Conservation (phyloP, 2,329 filamentous ascomycete genomes). For the Colletotrichum sansevieriae region DNA sequence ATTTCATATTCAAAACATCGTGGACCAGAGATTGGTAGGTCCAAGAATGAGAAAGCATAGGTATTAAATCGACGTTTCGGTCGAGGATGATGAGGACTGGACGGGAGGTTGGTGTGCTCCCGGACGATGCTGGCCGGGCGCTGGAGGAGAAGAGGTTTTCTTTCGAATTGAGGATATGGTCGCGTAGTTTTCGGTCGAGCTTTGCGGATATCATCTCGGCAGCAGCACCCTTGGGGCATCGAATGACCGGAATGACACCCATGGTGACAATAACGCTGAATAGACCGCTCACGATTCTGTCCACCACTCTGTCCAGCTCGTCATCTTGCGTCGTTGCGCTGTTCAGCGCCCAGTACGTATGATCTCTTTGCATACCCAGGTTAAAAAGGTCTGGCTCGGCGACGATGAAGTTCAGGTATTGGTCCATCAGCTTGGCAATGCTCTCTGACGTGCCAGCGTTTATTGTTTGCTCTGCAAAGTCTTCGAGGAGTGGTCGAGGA, state of each 20-base stretch:
- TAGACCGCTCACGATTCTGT: constrained; percentile 93
- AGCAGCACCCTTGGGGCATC: constrained; percentile 91
- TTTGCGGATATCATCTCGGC: constrained; percentile 96
- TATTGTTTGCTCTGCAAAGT: constrained; percentile 91
- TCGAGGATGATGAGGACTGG: constrained; percentile 95
- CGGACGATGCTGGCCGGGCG: constrained; percentile 69
- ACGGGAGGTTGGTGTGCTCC: constrained; percentile 76
- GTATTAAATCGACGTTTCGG: constrained; percentile 93
- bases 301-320: constrained; percentile 87
- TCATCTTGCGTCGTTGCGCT: constrained; percentile 92
- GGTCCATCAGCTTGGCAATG: constrained; percentile 93
- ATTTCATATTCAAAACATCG: constrained; percentile 68
- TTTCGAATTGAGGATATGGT: constrained; percentile 97
- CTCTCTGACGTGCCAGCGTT: constrained; percentile 86
- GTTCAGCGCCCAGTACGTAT: constrained; percentile 97
- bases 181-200: constrained; percentile 93
- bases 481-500: constrained; percentile 89
- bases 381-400: constrained; percentile 96
- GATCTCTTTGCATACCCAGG: constrained; percentile 82
- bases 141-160: constrained; percentile 89
- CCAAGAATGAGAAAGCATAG: constrained; percentile 97
- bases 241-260: constrained; percentile 96
- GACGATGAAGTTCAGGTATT: constrained; percentile 98
- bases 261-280: constrained; percentile 99
- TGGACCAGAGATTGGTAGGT: constrained; percentile 86